Evolutionary conservation across 805 yeast genomes (phyloP), one percentile per base, ranked within the genome.

Genomic region (Ogataea angusta): DNA sequence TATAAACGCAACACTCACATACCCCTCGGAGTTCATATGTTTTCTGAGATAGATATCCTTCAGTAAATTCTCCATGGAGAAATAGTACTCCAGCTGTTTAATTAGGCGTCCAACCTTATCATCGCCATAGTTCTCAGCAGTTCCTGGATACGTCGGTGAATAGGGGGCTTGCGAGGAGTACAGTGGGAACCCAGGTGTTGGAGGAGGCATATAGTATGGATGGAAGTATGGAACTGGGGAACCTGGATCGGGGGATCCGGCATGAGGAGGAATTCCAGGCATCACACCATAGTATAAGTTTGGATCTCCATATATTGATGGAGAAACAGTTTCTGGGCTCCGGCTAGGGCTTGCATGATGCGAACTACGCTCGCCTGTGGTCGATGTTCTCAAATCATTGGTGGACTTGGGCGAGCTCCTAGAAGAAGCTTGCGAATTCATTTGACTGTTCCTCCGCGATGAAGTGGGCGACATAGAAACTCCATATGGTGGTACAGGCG

Each of bases 1-100:
- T 47, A 87, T 72, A 40, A 78, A 67, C 14, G 62, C 53, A 42
- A 85, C 62, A 22, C 74, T 72, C 35, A 88, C 75, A 71, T 78
- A 80, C 13, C 96, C 96, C 47, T 78, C 72, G 26, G 72, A 47
- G 62, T 78, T 73, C 91, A 90, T 84, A 53, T 84, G 84, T 44
- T 76, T 73, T 61, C 95, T 76, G 62, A 91, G 70, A 62, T 67
- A 91, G 35, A 79, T 64, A 67, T 91, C 99, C 61, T 86, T 85
- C 57, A 82, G 70, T 60, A 91, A 71, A 66, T 91, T 91, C 52
- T 87, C 96, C 41, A 81, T 71, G 21, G 95, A 82, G 63, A 91
- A 85, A 63, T 91, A 91, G 68, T 90, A 91, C 58, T 83, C 87
- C 37, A 90, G 67, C 67, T 90, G 97, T 63, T 57, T 62, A 0